Percentiles rank a stretch among this genome's conserved stretches.
Conservation (phyloP, 2,329 filamentous ascomycete species). For the Aspergillus sclerotialis region DNA sequence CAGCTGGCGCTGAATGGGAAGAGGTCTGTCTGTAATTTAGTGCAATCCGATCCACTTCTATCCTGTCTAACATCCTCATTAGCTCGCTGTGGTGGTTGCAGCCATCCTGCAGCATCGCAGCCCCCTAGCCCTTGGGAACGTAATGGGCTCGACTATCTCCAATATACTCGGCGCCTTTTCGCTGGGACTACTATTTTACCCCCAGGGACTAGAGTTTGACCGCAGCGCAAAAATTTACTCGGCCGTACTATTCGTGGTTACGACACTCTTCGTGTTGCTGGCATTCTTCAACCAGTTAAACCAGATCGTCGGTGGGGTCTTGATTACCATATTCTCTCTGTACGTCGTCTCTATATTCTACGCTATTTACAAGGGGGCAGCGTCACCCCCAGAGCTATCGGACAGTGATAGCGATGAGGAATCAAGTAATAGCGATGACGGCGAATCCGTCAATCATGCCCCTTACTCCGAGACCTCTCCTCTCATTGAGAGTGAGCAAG, state of each 20-base stretch:
- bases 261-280: constrained; percentile 30
- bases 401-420: constrained; percentile 37
- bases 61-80: constrained; percentile 2
- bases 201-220: constrained; percentile 35
- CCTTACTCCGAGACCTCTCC: constrained; percentile 15
- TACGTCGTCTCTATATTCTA: constrained; percentile 41
- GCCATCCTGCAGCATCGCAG: constrained; percentile 41
- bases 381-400: constrained; percentile 36
- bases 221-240: constrained; percentile 44
- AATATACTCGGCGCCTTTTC: constrained; percentile 52
- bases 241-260: constrained; percentile 35
- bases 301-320: constrained; percentile 28
- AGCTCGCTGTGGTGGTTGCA: constrained; percentile 46
- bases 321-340: constrained; percentile 38
- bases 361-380: constrained; percentile 39
- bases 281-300: constrained; percentile 31
- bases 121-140: constrained; percentile 48
- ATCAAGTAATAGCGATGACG: constrained; percentile 6
- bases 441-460: constrained; percentile 1
- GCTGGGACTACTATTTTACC: constrained; percentile 43
- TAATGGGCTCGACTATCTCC: constrained; percentile 49
- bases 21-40: constrained; percentile 32
- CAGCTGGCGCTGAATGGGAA: constrained; percentile 51
- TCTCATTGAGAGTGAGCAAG: constrained; percentile 8
- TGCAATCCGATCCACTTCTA: not conserved